Conservation (phyloP, 306 rosid species). For the Begonia masoniana region DNA sequence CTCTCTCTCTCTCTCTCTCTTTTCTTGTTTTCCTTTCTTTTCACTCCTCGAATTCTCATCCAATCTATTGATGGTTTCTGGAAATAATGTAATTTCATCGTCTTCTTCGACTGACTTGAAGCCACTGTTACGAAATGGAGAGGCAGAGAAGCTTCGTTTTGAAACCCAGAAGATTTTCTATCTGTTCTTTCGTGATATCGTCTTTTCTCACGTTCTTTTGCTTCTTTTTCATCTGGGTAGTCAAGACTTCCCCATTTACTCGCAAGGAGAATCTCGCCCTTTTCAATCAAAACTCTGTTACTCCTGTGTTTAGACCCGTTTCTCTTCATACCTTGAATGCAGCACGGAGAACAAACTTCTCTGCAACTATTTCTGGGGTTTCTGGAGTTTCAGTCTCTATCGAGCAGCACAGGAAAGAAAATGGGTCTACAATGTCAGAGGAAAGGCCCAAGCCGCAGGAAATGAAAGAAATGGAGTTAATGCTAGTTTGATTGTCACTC, state of each 20-base stretch:
- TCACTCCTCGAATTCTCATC: too few species aligned
- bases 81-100: too few species aligned
- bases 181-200: slow-evolving; percentile 49
- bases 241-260: slow-evolving; percentile 33
- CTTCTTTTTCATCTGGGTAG: slow-evolving; percentile 47
- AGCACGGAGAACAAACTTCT: slow-evolving; percentile 21
- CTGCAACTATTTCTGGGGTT: slow-evolving; percentile 26
- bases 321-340: slow-evolving; percentile 18
- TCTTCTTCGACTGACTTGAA: too few species aligned
- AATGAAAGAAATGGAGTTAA: slow-evolving; percentile 9
- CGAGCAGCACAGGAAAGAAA: slow-evolving; percentile 10
- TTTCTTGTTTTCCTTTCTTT: too few species aligned
- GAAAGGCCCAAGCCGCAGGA: slow-evolving; percentile 11
- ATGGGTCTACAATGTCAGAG: slow-evolving; percentile 17
- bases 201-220: slow-evolving; percentile 53
- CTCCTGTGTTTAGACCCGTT: slow-evolving; percentile 14
- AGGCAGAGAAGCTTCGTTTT: slow-evolving; percentile 67
- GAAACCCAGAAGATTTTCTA: slow-evolving; percentile 60
- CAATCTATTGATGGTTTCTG: too few species aligned
- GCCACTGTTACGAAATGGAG: slow-evolving; percentile 27
- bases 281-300: slow-evolving; percentile 33
- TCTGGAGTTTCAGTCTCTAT: slow-evolving; percentile 18
- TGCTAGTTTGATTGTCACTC: slow-evolving; percentile 20
- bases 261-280: slow-evolving; percentile 25
- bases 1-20: too few species aligned